phyloP scores from a whole-genome alignment of 306 rosid species.

The Cicer bijugum region DNA sequence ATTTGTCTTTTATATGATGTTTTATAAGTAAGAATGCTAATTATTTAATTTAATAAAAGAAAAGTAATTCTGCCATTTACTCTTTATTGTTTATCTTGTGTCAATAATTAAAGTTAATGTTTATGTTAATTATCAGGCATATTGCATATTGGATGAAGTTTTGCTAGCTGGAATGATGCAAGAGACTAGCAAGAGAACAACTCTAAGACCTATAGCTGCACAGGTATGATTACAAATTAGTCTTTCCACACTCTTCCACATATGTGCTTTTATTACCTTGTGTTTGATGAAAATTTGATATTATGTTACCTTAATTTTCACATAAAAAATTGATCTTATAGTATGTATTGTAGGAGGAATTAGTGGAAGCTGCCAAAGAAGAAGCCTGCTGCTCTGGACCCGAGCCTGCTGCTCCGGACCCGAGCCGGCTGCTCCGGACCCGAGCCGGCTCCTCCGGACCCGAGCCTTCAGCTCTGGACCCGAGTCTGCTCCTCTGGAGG shows the following conservation, averaged over 20 bases:
- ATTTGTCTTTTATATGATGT: no score
- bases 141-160: slow-evolving; percentile 82
- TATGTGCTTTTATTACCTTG: background rate
- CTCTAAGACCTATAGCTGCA: slow-evolving; percentile 74
- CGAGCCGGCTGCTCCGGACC: no score
- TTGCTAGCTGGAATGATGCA: slow-evolving; percentile 84
- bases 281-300: background rate
- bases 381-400: slow-evolving; percentile 42
- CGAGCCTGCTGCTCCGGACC: no score
- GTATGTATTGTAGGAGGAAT: slow-evolving; percentile 66
- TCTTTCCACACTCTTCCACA: background rate
- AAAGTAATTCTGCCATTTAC: no score
- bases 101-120: background rate
- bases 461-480: no score
- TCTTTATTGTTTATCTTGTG: background rate
- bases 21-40: no score
- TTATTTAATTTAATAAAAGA: no score
- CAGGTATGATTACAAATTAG: slow-evolving; percentile 56
- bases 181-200: slow-evolving; percentile 88
- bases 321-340: slow-evolving; percentile 9
- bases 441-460: no score
- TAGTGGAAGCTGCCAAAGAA: slow-evolving; percentile 86
- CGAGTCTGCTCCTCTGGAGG: no score
- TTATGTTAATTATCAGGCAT: slow-evolving; percentile 63
- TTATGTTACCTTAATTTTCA: background rate